Base-by-base conservation (phyloP, 2,329 filamentous ascomycete genomes). In the Bertia moriformis region DNA sequence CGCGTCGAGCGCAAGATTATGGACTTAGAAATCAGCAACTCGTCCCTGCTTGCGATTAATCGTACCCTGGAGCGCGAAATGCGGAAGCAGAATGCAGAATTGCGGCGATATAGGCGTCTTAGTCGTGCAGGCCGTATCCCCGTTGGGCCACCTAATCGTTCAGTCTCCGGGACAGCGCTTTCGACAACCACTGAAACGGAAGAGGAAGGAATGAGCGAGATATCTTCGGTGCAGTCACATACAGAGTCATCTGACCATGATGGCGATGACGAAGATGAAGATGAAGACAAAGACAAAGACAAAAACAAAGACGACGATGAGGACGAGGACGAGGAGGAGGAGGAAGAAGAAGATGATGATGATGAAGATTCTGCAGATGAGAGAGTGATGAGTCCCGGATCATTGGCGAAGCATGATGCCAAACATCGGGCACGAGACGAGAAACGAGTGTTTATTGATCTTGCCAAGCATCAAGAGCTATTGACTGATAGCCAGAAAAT, bases 11-110 rank as follows among this genome's bases (percentile, higher is more conserved):
- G 80, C 36, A 84, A 84, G 57, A 78, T 85, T 2, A 59, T 84
- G 38, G 80, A 85, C 53, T 60, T 85, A 3, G 80, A 85, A 50
- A 85, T 85, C 45, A 83, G 76, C 43, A 84, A 84, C 49, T 81
- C 77, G 2, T 83, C 78, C 3, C 60, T 85, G 3, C 60, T 81
- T 4, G 79, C 80, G 15, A 83, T 85, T 55, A 85, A 85, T 46
- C 66, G 78, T 36, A 78, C 76, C 1, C 59, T 85, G 1, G 80
- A 85, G 53, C 67, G 75, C 15, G 76, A 84, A 51, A 69, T 85
- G 54, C 69, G 77, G 12, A 79, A 81, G 48, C 79, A 83, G 47
- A 78, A 75, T 40, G 69, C 73, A 3, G 79, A 85, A 49, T 51
- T 85, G 19, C 72, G 80, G 41, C 64, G 78, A 20, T 83, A 73